Base-by-base conservation (phyloP, 768 basidiomycete species). In the Lentinula sp. region DNA sequence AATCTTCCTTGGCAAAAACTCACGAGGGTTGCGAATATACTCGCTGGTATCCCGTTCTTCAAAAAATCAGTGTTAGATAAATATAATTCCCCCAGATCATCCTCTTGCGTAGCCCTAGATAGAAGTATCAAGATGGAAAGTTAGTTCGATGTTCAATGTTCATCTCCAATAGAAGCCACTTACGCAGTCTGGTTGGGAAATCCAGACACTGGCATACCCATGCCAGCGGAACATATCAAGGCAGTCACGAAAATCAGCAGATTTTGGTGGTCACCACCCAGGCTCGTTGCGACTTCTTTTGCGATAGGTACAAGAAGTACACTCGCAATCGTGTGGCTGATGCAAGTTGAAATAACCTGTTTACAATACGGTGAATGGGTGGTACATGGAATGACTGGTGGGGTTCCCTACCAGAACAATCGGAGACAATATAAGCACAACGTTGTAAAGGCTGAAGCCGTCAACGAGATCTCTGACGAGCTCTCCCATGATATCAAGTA, bases 171-270 rank as follows among this genome's bases (percentile, higher is more conserved):
- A 32, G 45, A 52, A n/a, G 43, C 39, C 13, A 84, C 90, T 67
- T 73, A 95, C 95, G 94, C 93, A 53, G 93, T 95, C 75, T 97
- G 93, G 72, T 98, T 97, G 0, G 96, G 96, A 79, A 98, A 99
- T n/a, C 97, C 97, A 63, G 93, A 95, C 42, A 98, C 95, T 2
- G 96, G 95, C 83, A 98, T 91, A 10, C 93, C 96, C 97, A 99
- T 99, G 1, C 96, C 97, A 5, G 93, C 79, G 3, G 93, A 95
- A 70, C 96, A 98, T 55, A 97, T 89, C 62, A 98, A 78, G 13
- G 84, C 94, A 37, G 95, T 97, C 66, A 95, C 83, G 76, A 99
- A 96, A 67, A 98, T 91, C 65, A 99, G 84, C 8, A 98, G 75
- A 65, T 93, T 88, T 48, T 83, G 77, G 64, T 89, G 90, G 49